These are phyloP conservation scores for Taiozyma sp. DNA, from an alignment of 1,139 yeast species.

Conservation along the genomic window DNA sequence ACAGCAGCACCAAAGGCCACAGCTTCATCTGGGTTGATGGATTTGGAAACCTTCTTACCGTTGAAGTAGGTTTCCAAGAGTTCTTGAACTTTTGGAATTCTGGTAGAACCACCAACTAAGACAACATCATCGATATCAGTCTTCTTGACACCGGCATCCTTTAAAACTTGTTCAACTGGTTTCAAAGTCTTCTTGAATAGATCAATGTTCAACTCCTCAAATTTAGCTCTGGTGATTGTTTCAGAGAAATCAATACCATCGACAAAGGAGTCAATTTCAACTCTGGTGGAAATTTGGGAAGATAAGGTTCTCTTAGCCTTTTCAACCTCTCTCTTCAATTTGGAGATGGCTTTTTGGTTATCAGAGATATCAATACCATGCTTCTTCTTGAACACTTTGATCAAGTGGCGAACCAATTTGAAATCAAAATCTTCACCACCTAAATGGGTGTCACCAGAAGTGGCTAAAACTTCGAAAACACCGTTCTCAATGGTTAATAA, in stretches of 20 bases:
- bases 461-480: conserved; percentile 98
- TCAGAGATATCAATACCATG: conserved; percentile 65
- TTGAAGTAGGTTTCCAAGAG: conserved; percentile 79
- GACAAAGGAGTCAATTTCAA: conserved; percentile 88
- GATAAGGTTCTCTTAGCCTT: conserved; percentile 90
- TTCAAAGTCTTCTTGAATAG: conserved; percentile 81
- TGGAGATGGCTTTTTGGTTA: conserved; percentile 79
- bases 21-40: conserved; percentile 81
- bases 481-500: conserved; percentile 94
- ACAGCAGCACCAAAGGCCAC: conserved; percentile 75
- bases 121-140: conserved; percentile 81
- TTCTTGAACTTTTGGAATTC: conserved; percentile 92
- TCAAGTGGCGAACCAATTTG: conserved; percentile 74
- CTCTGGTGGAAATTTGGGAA: conserved; percentile 79
- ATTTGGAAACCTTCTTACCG: conserved; percentile 87
- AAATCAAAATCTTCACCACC: conserved; percentile 78
- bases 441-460: conserved; percentile 94
- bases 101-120: conserved; percentile 90
- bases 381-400: conserved; percentile 81
- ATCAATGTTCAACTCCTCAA: conserved; percentile 82
- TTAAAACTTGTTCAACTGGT: conserved; percentile 84
- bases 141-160: conserved; percentile 77
- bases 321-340: conserved; percentile 89
- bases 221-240: conserved; percentile 85
- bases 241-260: conserved; percentile 92